Percentiles rank a stretch among this genome's conserved stretches.
These are phyloP conservation scores for Pseudogymnoascus sp. DNA, from an alignment of 2,329 filamentous ascomycete species.

Conservation along the genomic window DNA sequence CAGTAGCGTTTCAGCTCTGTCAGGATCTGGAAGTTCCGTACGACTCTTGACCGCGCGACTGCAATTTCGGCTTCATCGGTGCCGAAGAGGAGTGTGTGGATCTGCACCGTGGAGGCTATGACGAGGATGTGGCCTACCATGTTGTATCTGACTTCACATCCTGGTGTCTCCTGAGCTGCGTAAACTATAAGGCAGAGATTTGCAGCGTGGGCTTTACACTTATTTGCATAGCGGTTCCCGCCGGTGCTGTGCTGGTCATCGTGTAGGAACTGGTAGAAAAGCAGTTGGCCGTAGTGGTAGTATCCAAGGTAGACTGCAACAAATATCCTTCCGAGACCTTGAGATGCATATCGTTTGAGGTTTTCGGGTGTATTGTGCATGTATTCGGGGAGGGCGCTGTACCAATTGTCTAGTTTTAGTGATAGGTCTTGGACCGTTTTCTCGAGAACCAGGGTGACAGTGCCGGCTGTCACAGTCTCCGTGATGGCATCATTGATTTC, in stretches of 20 bases:
- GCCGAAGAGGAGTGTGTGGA: constrained; percentile 38
- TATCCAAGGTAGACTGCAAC: constrained; percentile 39
- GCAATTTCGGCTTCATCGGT: constrained; percentile 30
- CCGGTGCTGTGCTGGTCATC: constrained; percentile 20
- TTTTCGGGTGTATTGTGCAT: constrained; percentile 34
- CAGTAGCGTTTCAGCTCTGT: constrained; percentile 34
- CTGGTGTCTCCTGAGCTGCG: constrained; percentile 28
- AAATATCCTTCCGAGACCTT: constrained; percentile 36
- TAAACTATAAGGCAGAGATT: constrained; percentile 35
- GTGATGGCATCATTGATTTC: constrained; percentile 34
- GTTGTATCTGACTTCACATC: constrained; percentile 35
- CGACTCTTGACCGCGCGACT: constrained; percentile 30
- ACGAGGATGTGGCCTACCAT: constrained; percentile 40
- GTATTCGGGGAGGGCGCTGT: constrained; percentile 27
- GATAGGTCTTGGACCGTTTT: constrained; percentile 26
- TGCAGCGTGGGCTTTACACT: constrained; percentile 34
- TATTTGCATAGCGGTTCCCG: constrained; percentile 28
- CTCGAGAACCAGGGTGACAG: constrained; percentile 17
- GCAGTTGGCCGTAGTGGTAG: constrained; percentile 38
- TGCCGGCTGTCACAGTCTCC: constrained; percentile 24
- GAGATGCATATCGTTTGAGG: constrained; percentile 29
- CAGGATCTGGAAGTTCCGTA: constrained; percentile 39
- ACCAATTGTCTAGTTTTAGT: constrained; percentile 30
- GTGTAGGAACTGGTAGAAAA: constrained; percentile 40
- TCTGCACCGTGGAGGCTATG: constrained; percentile 38